Conservation (phyloP, 176 grass and related monocot genomes). For the Pharus latifolius region DNA sequence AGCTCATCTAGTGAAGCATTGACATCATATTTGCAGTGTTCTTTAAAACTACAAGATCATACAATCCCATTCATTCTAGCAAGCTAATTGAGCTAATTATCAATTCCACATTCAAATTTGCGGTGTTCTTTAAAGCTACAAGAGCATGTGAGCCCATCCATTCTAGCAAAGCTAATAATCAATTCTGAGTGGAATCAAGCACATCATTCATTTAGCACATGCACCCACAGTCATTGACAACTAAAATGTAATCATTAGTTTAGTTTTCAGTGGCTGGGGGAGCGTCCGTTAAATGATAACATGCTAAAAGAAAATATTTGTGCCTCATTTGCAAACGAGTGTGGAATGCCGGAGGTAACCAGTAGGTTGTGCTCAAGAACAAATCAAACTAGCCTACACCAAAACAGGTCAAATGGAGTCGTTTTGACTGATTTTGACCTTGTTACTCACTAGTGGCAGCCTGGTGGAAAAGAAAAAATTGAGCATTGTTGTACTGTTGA, state of each 20-base stretch:
- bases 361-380: not conserved
- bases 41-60: too few species aligned
- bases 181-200: not conserved
- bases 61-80: too few species aligned
- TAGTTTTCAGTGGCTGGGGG: not conserved
- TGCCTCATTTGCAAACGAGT: too few species aligned
- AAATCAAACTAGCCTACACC: not conserved
- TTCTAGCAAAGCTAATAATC: too few species aligned
- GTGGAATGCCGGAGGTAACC: not conserved
- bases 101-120: too few species aligned
- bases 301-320: not conserved
- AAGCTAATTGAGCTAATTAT: too few species aligned
- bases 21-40: too few species aligned
- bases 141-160: too few species aligned
- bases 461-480: not conserved
- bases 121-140: too few species aligned
- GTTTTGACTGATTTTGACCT: too few species aligned
- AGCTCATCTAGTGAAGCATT: too few species aligned
- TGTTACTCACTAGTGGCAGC: not conserved
- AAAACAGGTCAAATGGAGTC: not conserved
- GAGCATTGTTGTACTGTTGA: not conserved
- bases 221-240: not conserved
- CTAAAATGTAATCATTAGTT: not conserved
- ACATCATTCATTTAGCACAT: not conserved
- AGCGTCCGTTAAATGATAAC: not conserved